These are phyloP conservation scores for Phyllostachys edulis DNA, from an alignment of 176 grass and related monocot species.

Conservation along the genomic window DNA sequence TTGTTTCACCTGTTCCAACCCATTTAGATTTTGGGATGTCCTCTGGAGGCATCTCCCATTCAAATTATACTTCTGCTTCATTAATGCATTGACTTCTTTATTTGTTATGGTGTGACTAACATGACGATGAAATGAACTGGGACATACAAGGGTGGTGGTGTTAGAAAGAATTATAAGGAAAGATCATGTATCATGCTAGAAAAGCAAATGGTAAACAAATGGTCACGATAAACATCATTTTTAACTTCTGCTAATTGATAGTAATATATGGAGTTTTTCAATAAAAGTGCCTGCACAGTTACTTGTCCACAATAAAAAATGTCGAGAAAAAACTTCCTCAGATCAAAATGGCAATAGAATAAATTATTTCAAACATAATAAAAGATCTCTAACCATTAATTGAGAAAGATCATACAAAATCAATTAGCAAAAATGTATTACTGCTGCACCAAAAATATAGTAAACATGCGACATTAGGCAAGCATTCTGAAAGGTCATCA, in stretches of 20 bases:
- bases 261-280: background rate
- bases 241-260: background rate
- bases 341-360: background rate
- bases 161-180: background rate
- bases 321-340: background rate
- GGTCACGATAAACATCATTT: background rate
- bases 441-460: background rate
- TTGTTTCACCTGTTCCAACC: slow-evolving; percentile 55
- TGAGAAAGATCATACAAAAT: background rate
- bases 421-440: background rate
- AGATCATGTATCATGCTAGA: background rate
- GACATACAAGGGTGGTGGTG: background rate
- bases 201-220: background rate
- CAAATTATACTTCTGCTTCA: slow-evolving; percentile 49
- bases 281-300: background rate
- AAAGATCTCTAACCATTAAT: background rate
- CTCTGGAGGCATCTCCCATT: slow-evolving; percentile 59
- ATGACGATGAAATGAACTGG: slow-evolving; percentile 64
- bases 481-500: slow-evolving; percentile 1
- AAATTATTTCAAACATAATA: background rate
- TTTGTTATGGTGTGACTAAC: slow-evolving; percentile 41
- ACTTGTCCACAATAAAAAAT: background rate
- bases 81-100: slow-evolving; percentile 49
- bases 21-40: slow-evolving; percentile 52
- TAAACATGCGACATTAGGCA: background rate